phyloP scores from a whole-genome alignment of 148 eudicot species.

The Vaccinium darrowii region DNA sequence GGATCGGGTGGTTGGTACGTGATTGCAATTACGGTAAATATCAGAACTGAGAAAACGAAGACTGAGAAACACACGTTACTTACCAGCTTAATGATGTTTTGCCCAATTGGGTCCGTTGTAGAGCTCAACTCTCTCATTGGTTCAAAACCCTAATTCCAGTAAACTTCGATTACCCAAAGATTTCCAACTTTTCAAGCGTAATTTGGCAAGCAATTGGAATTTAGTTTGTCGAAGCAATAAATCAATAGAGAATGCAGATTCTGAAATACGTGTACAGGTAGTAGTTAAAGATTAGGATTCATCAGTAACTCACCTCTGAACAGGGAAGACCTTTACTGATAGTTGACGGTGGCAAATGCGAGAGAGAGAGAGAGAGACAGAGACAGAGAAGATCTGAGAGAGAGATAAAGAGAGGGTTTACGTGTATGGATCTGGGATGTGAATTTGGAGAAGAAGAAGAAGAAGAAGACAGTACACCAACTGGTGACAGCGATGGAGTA shows the following conservation, averaged over 20 bases:
- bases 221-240: not conserved
- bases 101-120: conserved; percentile 71
- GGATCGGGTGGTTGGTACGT: conserved; percentile 98
- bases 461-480: not conserved
- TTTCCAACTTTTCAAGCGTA: not conserved
- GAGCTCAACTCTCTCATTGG: conserved; percentile 45
- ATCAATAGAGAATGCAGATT: not conserved
- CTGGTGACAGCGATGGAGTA: not conserved
- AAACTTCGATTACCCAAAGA: not conserved
- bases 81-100: conserved; percentile 71
- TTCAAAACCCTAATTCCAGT: conserved; percentile 9
- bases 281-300: not conserved
- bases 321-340: not conserved
- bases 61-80: conserved; percentile 93
- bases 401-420: not conserved
- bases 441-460: not conserved
- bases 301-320: not conserved
- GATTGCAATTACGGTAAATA: conserved; percentile 74
- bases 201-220: not conserved
- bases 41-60: conserved; percentile 75
- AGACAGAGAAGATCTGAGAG: not conserved
- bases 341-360: not conserved
- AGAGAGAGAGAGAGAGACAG: conserved; percentile 5
- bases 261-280: not conserved
- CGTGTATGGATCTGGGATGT: not conserved